A percentile compares a stretch with the other conserved stretches of the same genome.
These are phyloP conservation scores for Nicotiana noctiflora DNA, from an alignment of 257 asterid species.

Conservation along the genomic window DNA sequence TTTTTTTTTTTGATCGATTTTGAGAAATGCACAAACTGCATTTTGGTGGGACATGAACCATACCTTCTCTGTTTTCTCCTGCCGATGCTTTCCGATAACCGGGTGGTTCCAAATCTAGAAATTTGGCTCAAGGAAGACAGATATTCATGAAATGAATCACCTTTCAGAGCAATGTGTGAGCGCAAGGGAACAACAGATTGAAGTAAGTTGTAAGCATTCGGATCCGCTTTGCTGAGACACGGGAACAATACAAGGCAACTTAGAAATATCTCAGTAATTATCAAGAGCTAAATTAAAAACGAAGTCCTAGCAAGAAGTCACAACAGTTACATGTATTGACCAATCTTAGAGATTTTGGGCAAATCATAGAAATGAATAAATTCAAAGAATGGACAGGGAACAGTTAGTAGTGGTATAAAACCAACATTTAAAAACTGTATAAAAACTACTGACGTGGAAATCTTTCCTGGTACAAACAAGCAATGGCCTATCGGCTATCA, in stretches of 20 bases:
- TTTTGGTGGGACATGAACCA: constrained; percentile 1
- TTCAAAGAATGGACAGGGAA: not conserved
- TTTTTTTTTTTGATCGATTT: not conserved
- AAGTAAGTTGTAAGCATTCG: constrained; percentile 32
- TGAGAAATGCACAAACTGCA: constrained; percentile 9
- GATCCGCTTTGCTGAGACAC: constrained; percentile 39
- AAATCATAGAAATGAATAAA: not conserved
- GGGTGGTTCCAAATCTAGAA: constrained; percentile 62
- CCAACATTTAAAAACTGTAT: not conserved
- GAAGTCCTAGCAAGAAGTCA: not conserved
- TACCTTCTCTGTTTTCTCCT: constrained; percentile 59
- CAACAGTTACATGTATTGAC: not conserved
- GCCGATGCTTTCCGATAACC: constrained; percentile 33
- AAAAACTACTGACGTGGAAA: not conserved
- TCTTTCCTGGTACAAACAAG: not conserved
- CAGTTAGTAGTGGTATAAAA: not conserved
- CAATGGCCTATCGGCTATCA: not conserved
- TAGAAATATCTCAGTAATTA: not conserved
- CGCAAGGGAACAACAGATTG: constrained; percentile 52
- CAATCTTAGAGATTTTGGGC: not conserved
- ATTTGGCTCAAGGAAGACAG: constrained; percentile 71
- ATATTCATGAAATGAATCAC: constrained; percentile 71
- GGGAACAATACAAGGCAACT: constrained; percentile 12
- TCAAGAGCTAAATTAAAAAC: not conserved
- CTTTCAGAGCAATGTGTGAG: constrained; percentile 55